A percentile compares a stretch with the other conserved stretches of the same genome.
Conservation (phyloP, 495 filamentous ascomycete genomes). For the Penicillium psychrofluorescens region DNA sequence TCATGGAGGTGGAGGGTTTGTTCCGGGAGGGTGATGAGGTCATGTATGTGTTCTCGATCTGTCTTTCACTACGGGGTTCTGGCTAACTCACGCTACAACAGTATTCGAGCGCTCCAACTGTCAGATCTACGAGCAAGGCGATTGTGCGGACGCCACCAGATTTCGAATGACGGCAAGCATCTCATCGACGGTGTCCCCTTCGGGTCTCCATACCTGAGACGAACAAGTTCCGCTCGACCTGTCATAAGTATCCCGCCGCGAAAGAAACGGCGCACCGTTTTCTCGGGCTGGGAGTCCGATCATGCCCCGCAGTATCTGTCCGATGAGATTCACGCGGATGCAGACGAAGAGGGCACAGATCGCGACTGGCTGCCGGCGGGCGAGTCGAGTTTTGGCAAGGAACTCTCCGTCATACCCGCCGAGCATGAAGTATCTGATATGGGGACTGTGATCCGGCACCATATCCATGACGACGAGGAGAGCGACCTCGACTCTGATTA, state of each 20-base stretch:
- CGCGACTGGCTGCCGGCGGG: slow-evolving; percentile 30
- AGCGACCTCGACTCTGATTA: slow-evolving; percentile 26
- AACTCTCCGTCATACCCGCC: slow-evolving; percentile 15
- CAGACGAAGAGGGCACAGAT: slow-evolving; percentile 24
- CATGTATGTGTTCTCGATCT: slow-evolving; percentile 45
- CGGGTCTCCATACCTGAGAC: slow-evolving; percentile 62
- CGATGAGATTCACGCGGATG: background rate
- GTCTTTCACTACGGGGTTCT: background rate
- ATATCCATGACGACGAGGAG: slow-evolving; percentile 21
- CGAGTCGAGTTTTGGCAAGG: slow-evolving; percentile 13
- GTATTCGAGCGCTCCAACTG: slow-evolving; percentile 73
- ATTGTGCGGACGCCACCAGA: slow-evolving; percentile 76
- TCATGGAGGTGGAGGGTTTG: slow-evolving; percentile 59
- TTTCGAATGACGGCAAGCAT: slow-evolving; percentile 70
- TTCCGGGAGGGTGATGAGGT: slow-evolving; percentile 82
- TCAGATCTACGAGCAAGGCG: slow-evolving; percentile 68
- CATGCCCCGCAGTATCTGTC: slow-evolving; percentile 8
- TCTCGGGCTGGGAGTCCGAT: slow-evolving; percentile 21
- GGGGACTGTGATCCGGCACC: slow-evolving; percentile 36
- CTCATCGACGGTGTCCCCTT: slow-evolving; percentile 87
- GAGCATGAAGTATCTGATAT: slow-evolving; percentile 30
- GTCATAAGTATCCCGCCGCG: slow-evolving; percentile 65
- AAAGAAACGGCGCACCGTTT: slow-evolving; percentile 56
- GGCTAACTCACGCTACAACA: slow-evolving; percentile 21
- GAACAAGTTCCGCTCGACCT: slow-evolving; percentile 51